Conservation (phyloP, 2,329 filamentous ascomycete genomes). For the Ambrosiella xylebori region DNA sequence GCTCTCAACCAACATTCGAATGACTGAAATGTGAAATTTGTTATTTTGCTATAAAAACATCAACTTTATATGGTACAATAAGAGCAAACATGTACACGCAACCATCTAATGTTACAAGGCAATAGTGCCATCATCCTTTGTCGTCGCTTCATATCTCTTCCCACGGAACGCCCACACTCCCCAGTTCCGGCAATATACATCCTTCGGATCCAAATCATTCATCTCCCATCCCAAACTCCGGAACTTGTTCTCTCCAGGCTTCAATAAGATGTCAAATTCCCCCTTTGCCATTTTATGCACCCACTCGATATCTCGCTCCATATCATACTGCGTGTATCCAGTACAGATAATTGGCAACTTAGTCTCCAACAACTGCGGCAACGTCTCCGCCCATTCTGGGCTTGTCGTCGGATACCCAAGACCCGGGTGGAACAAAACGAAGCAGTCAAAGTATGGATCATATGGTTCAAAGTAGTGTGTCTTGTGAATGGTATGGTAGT, state of each 20-base stretch:
- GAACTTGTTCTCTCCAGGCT: conserved; percentile 89
- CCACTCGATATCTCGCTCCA: conserved; percentile 84
- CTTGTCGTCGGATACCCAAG: conserved; percentile 84
- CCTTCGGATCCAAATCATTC: conserved; percentile 86
- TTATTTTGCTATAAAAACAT: not conserved
- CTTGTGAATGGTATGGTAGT: conserved; percentile 91
- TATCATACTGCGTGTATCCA: conserved; percentile 88
- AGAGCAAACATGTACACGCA: not conserved
- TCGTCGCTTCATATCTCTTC: conserved; percentile 60
- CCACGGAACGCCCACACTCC: conserved; percentile 93
- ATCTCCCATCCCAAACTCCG: conserved; percentile 91
- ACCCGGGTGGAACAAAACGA: conserved; percentile 92
- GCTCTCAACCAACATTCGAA: too few relatives aligned
- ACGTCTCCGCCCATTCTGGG: conserved; percentile 83
- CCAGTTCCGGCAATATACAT: conserved; percentile 92
- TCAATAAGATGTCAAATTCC: conserved; percentile 80
- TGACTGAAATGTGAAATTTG: too few relatives aligned
- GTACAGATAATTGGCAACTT: conserved; percentile 90
- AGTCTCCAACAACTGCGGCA: conserved; percentile 81
- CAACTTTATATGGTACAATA: not conserved
- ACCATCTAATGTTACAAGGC: conserved; percentile 10
- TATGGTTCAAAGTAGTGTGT: conserved; percentile 83
- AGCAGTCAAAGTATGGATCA: conserved; percentile 96
- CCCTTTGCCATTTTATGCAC: conserved; percentile 70
- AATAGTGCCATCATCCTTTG: conserved; percentile 24